Conservation (phyloP, 1,139 yeast genomes). For the Debaryomyces coudertii region DNA sequence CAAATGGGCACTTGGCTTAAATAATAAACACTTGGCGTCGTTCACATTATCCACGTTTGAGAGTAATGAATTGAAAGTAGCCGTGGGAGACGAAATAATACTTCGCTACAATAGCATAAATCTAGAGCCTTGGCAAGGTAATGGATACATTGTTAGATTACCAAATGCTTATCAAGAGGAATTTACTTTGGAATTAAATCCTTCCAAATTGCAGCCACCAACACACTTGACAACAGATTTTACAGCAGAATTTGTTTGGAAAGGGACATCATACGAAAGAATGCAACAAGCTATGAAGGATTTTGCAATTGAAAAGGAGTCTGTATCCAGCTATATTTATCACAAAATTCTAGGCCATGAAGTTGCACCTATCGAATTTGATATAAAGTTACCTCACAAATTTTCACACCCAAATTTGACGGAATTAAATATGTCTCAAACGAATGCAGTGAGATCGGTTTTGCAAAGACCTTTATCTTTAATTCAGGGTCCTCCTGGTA, state of each 20-base stretch:
- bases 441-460: constrained; percentile 73
- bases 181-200: constrained; percentile 70
- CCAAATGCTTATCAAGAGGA: constrained; percentile 73
- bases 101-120: constrained; percentile 59
- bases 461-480: constrained; percentile 76
- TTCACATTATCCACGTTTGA: constrained; percentile 73
- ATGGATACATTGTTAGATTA: constrained; percentile 70
- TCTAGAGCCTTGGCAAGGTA: constrained; percentile 65
- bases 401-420: constrained; percentile 71
- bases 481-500: constrained; percentile 98
- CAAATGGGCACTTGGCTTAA: constrained; percentile 72
- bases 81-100: constrained; percentile 83
- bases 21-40: constrained; percentile 68
- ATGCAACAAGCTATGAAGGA: constrained; percentile 77
- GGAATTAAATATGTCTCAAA: constrained; percentile 75
- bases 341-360: constrained; percentile 85
- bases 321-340: constrained; percentile 77
- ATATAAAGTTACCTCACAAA: constrained; percentile 58
- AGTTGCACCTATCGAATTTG: constrained; percentile 65
- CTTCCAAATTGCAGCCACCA: constrained; percentile 47
- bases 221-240: constrained; percentile 66
- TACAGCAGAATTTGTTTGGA: constrained; percentile 90
- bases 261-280: constrained; percentile 78
- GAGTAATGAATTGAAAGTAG: constrained; percentile 66
- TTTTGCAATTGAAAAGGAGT: constrained; percentile 73